Evolutionary conservation across 1,284 basidiomycete species (phyloP), one percentile per base, ranked within the genome.

Genomic region (Apiotrichum montevideense): DNA sequence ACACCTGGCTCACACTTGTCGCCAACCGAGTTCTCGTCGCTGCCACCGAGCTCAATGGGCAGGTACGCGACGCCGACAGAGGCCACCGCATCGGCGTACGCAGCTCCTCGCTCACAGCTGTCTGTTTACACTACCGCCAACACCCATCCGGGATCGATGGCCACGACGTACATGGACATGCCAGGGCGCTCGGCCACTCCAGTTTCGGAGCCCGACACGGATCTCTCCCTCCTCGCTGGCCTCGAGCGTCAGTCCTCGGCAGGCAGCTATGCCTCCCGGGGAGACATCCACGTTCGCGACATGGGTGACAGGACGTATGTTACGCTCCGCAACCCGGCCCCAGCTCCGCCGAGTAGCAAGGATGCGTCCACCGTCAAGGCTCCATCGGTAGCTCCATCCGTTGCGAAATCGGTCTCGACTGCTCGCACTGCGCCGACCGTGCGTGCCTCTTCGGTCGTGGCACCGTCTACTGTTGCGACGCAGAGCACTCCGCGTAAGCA

Each of bases 231-330:
- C 3, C 55, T 73, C 29, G 65, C 66, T 2, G 68, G 68, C 21
- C 63, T 75, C 2, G 73, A 75, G 52, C 57, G 73, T 14, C 59
- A 64, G 14, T 72, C 71, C 3, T 70, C 70, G 0, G 58, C 52
- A 33, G 42, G 62, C 43, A 21, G 50, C 51, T 41, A 43, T 15
- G 35, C 37, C 34, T 51, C 51, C 13, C 5, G 4, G n/a, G 14
- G 35, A n/a, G 3, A 4, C 13, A 15, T 47, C 14, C 35, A 47
- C 46, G 46, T 47, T 2, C 46, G 46, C 6, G 46, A 47, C n/a
- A n/a, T 47, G 6, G 46, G 46, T 37, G 46, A 47, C 35, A 9
- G 47, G 37, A 13, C 47, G 21, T 39, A 39, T 21, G 46, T 37
- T 8, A 49, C 47, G 5, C 37, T 39, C 9, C 47, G 21, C 15